These are phyloP conservation scores for Dendrocalamus sinicus DNA, from an alignment of 176 grass and related monocot genomes.

Conservation along the genomic window DNA sequence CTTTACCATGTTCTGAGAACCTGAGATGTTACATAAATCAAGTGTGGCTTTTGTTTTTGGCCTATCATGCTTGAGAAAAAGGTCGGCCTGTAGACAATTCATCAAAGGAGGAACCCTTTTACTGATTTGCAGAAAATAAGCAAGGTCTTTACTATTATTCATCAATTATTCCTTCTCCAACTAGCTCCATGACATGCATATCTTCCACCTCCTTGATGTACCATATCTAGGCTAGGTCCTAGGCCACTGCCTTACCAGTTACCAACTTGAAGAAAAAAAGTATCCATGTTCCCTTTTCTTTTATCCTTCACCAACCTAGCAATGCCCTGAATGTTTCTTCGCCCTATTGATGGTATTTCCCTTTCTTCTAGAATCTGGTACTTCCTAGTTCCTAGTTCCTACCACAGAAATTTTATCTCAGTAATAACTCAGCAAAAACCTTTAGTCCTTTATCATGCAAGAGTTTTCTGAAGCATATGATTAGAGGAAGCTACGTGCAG, in stretches of 20 bases:
- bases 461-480: constrained; percentile 4
- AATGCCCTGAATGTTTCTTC: neutral
- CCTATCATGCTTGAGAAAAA: neutral
- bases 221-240: constrained; percentile 8
- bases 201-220: constrained; percentile 7
- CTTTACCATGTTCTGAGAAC: neutral
- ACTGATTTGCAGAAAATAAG: constrained; percentile 15
- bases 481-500: neutral
- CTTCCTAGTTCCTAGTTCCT: neutral
- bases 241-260: constrained; percentile 18
- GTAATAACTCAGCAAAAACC: neutral
- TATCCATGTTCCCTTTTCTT: constrained; percentile 3
- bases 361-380: neutral
- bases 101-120: neutral
- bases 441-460: neutral
- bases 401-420: neutral
- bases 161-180: constrained; percentile 2
- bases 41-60: neutral
- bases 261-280: neutral
- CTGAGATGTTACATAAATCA: constrained; percentile 8
- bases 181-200: neutral
- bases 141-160: neutral
- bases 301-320: constrained; percentile 20
- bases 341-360: neutral
- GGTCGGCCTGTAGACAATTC: neutral